Percentiles rank a stretch among this genome's conserved stretches.
These are phyloP conservation scores for Kwoniella pini DNA, from an alignment of 768 basidiomycete species.

Conservation along the genomic window DNA sequence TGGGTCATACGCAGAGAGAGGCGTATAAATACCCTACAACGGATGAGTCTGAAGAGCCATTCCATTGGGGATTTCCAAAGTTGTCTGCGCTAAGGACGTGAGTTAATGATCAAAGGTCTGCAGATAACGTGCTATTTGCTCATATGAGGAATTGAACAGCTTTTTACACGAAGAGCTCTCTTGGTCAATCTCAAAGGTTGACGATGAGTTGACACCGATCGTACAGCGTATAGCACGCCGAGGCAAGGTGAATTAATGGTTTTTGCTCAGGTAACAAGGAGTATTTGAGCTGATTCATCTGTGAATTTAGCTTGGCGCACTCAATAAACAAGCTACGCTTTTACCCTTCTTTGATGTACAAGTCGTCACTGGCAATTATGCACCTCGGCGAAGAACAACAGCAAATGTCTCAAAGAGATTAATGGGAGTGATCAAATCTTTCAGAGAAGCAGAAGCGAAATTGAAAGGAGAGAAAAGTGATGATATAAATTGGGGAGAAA, in stretches of 20 bases:
- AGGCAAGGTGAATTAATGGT: constrained; percentile 61
- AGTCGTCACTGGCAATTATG: constrained; percentile 67
- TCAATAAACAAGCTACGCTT: constrained; percentile 76
- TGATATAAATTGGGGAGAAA: constrained; percentile 42
- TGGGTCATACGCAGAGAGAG: constrained; percentile 63
- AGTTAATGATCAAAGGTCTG: constrained; percentile 36
- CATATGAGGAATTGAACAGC: constrained; percentile 52
- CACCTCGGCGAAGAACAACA: constrained; percentile 75
- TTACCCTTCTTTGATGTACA: constrained; percentile 72
- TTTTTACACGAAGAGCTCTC: constrained; percentile 75
- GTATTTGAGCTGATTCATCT: background rate
- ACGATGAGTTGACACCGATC: constrained; percentile 86
- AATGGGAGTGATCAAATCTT: constrained; percentile 59
- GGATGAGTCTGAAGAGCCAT: constrained; percentile 86
- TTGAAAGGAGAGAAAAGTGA: constrained; percentile 26
- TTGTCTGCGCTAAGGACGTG: constrained; percentile 85
- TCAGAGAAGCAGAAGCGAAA: constrained; percentile 50
- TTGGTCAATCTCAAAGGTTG: constrained; percentile 80
- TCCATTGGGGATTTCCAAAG: constrained; percentile 97
- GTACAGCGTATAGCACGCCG: constrained; percentile 85
- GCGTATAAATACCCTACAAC: constrained; percentile 91
- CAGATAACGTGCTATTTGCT: constrained; percentile 1
- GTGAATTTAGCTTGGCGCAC: constrained; percentile 61
- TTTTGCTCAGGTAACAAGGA: background rate
- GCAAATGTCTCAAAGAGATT: constrained; percentile 78